Conservation (phyloP, 495 filamentous ascomycete genomes). For the Talaromyces stipitatus region DNA sequence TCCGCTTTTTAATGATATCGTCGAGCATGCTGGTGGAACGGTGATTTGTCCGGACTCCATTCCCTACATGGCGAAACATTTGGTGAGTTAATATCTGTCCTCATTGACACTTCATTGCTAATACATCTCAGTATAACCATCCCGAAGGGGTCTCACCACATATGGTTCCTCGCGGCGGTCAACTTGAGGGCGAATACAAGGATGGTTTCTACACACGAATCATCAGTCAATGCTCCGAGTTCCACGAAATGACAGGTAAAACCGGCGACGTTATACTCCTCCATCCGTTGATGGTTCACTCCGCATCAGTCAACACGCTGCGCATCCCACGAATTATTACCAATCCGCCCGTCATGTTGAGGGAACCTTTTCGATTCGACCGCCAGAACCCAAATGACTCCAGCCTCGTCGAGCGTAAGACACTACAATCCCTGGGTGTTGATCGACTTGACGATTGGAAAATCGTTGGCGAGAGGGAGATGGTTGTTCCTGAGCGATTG, state of each 20-base stretch:
- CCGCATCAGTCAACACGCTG: slow-evolving; percentile 51
- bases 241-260: slow-evolving; percentile 58
- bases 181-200: slow-evolving; percentile 30
- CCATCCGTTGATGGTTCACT: slow-evolving; percentile 70
- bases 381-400: slow-evolving; percentile 48
- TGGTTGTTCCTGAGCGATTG: slow-evolving; percentile 38
- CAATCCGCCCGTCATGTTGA: slow-evolving; percentile 60
- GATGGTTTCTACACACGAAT: slow-evolving; percentile 46
- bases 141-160: slow-evolving; percentile 62
- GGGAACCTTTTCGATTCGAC: slow-evolving; percentile 56
- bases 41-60: slow-evolving; percentile 56
- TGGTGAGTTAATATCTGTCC: slow-evolving; percentile 23
- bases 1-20: slow-evolving; percentile 61
- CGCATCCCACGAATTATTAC: slow-evolving; percentile 60
- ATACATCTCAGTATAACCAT: slow-evolving; percentile 38
- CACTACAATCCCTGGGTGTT: slow-evolving; percentile 50
- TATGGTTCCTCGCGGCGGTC: slow-evolving; percentile 49
- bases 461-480: slow-evolving; percentile 46
- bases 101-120: not conserved
- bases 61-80: slow-evolving; percentile 45
- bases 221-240: slow-evolving; percentile 39
- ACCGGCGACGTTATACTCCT: slow-evolving; percentile 62
- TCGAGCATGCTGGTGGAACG: slow-evolving; percentile 57
- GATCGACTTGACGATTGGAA: slow-evolving; percentile 55
- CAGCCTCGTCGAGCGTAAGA: slow-evolving; percentile 62